phyloP scores from a whole-genome alignment of 2,329 filamentous ascomycete species.

The Talaromyces amestolkiae region DNA sequence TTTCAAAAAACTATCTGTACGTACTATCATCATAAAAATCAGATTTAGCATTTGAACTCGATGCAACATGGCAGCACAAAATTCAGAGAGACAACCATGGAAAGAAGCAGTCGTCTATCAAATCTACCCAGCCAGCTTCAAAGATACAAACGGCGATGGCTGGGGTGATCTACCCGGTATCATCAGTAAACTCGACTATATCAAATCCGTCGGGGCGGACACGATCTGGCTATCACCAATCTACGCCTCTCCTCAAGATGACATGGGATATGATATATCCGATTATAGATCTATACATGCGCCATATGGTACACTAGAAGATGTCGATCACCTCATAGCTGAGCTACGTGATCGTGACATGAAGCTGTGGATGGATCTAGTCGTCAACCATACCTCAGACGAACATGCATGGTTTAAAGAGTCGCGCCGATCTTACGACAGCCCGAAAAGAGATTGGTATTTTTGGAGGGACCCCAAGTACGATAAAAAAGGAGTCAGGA shows the following conservation, averaged over 20 bases:
- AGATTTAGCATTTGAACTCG: neutral
- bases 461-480: conserved; percentile 45
- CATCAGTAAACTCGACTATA: neutral
- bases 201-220: neutral
- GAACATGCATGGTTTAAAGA: conserved; percentile 16
- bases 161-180: neutral
- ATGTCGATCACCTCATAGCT: conserved; percentile 46
- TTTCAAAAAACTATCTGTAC: neutral
- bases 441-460: conserved; percentile 12
- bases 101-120: conserved; percentile 12
- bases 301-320: conserved; percentile 39
- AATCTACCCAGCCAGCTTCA: neutral
- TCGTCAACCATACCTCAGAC: conserved; percentile 45
- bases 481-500: conserved; percentile 49
- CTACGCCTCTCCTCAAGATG: neutral
- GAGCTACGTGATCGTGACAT: conserved; percentile 46
- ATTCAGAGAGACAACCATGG: conserved; percentile 6
- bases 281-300: neutral
- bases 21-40: neutral
- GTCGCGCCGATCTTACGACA: conserved; percentile 7
- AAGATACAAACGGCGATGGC: neutral
- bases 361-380: conserved; percentile 51
- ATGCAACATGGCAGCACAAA: conserved; percentile 4
- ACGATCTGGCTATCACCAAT: neutral
- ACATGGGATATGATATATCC: neutral